These are phyloP conservation scores for Teunomyces panamensis DNA, from an alignment of 805 yeast species.

Conservation along the genomic window DNA sequence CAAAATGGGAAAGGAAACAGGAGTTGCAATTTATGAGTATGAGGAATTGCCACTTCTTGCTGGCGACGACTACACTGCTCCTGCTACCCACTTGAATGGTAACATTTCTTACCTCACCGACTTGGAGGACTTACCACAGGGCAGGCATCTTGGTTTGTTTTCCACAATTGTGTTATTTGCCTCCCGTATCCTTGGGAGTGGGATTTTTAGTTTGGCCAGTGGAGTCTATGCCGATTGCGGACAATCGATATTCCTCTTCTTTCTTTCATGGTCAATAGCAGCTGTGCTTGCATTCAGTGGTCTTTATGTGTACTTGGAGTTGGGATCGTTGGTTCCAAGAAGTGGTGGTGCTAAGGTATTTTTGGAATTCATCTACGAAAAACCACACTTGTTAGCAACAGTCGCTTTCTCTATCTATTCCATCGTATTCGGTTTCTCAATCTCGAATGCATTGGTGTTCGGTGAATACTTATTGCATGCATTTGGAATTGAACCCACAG, in stretches of 20 bases:
- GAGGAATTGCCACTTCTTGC: slow-evolving; percentile 4
- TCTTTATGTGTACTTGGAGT: slow-evolving; percentile 60
- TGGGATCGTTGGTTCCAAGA: slow-evolving; percentile 68
- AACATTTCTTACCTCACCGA: slow-evolving; percentile 22
- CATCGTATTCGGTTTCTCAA: slow-evolving; percentile 52
- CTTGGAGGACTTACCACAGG: slow-evolving; percentile 62
- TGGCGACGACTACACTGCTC: background rate
- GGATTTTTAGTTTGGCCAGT: slow-evolving; percentile 72
- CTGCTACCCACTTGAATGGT: slow-evolving; percentile 5
- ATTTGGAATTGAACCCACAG: slow-evolving; percentile 40
- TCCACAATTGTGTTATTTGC: slow-evolving; percentile 63
- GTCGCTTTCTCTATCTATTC: slow-evolving; percentile 50
- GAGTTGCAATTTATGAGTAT: background rate
- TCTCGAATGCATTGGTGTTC: slow-evolving; percentile 57
- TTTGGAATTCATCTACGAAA: slow-evolving; percentile 61
- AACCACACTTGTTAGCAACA: slow-evolving; percentile 54
- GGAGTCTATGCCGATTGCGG: slow-evolving; percentile 66
- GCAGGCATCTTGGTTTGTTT: slow-evolving; percentile 68
- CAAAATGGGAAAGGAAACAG: background rate
- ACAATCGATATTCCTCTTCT: slow-evolving; percentile 59
- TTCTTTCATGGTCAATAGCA: slow-evolving; percentile 61
- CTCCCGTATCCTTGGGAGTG: slow-evolving; percentile 73
- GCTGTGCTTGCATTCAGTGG: slow-evolving; percentile 66
- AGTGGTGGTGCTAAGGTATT: slow-evolving; percentile 78
- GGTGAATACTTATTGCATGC: slow-evolving; percentile 57